These are phyloP conservation scores for Dichotomocladium elegans DNA, from an alignment of 371 early-diverging fungal genomes.

Conservation along the genomic window DNA sequence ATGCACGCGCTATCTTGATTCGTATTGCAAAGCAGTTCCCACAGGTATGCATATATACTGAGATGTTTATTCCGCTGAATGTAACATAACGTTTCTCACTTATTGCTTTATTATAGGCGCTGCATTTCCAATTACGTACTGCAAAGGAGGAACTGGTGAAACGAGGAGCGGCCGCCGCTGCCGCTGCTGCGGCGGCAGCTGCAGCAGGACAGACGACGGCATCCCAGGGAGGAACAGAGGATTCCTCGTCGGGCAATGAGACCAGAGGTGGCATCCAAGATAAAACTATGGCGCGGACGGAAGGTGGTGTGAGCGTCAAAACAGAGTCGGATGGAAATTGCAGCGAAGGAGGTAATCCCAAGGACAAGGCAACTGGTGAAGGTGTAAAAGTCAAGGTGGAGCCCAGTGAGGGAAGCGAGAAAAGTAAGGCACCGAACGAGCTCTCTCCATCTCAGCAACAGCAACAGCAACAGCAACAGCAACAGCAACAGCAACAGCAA, in stretches of 20 bases:
- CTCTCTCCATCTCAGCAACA: not conserved
- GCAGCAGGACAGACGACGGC: not conserved
- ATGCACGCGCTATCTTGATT: conserved; percentile 79
- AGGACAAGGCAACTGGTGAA: not conserved
- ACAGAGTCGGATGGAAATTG: not conserved
- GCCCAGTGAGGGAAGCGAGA: not conserved
- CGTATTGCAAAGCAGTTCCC: conserved; percentile 95
- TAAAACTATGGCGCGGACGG: too few species aligned
- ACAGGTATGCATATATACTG: conserved; percentile 60
- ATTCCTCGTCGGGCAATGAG: too few species aligned
- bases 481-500: conserved; percentile 21
- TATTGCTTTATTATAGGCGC: conserved; percentile 57
- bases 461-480: conserved; percentile 1
- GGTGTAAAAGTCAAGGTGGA: not conserved
- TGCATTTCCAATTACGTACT: conserved; percentile 93
- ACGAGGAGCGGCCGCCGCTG: conserved; percentile 22
- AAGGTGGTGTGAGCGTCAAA: too few species aligned
- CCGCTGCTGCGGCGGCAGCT: conserved; percentile 3
- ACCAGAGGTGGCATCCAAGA: too few species aligned
- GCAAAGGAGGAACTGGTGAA: conserved; percentile 87
- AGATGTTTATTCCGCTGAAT: not conserved
- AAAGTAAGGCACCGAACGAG: not conserved
- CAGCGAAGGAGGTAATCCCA: not conserved
- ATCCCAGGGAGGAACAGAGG: too few species aligned
- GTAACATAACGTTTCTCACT: not conserved